These are phyloP conservation scores for Oldenlandia corymbosa DNA, from an alignment of 257 asterid species.

Conservation along the genomic window DNA sequence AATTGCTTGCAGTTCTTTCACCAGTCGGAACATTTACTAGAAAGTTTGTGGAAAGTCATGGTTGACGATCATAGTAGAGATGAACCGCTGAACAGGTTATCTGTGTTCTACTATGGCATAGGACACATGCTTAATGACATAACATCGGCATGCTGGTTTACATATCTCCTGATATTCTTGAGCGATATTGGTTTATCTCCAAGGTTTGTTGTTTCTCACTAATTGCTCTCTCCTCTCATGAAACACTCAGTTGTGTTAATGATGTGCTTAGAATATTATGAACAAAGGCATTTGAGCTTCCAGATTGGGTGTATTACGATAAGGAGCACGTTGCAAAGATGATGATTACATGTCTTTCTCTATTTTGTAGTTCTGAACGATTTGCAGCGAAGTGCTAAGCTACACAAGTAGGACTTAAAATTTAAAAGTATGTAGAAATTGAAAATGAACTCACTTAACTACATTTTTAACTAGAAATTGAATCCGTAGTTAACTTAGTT, in stretches of 20 bases:
- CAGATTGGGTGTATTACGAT: neutral
- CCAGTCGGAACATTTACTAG: neutral
- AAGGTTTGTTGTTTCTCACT: constrained; percentile 43
- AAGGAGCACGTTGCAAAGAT: neutral
- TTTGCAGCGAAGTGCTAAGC: no score
- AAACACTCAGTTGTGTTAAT: neutral
- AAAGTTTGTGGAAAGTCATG: constrained; percentile 28
- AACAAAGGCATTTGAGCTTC: neutral
- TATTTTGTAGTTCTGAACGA: neutral
- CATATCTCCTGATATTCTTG: constrained; percentile 83
- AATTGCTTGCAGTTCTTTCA: constrained; percentile 6
- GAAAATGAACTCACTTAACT: no score
- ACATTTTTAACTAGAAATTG: no score
- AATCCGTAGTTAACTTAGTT: no score
- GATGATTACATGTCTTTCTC: neutral
- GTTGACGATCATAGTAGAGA: constrained; percentile 28
- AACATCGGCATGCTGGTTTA: constrained; percentile 95
- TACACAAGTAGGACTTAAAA: no score
- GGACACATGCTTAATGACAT: constrained; percentile 95
- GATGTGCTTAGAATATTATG: neutral
- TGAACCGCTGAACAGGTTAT: constrained; percentile 58
- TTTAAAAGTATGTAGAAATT: no score
- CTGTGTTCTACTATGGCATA: constrained; percentile 66
- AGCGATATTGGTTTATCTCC: constrained; percentile 81
- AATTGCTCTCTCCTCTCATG: neutral